Percentiles rank a stretch among this genome's conserved stretches.
Evolutionary conservation across 345 rosid species (phyloP).

Genomic region (Gossypium mustelinum): DNA sequence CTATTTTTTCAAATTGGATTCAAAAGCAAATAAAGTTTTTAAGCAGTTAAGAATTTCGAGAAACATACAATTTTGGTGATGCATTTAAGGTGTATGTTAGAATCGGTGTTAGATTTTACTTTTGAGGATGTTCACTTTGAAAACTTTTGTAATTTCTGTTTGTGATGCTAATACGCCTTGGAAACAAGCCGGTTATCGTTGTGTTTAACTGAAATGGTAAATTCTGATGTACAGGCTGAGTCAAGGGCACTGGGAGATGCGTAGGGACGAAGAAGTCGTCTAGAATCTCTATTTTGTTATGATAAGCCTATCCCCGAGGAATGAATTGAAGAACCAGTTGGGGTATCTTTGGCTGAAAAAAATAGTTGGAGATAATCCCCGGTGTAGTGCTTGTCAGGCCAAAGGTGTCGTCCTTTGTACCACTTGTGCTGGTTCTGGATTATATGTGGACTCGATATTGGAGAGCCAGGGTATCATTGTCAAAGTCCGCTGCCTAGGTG

Average conservation of each 20-base stretch:
- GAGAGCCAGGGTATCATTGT: constrained; percentile 99
- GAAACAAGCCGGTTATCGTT: neutral
- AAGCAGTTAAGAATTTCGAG: neutral
- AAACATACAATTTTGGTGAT: neutral
- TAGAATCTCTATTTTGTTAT: constrained; percentile 72
- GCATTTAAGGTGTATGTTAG: neutral
- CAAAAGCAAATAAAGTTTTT: neutral
- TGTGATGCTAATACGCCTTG: neutral
- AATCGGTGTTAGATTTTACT: neutral
- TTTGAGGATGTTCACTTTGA: too few species aligned
- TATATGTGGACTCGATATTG: constrained; percentile 79
- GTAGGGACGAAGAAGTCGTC: constrained; percentile 48
- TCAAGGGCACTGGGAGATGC: constrained; percentile 42
- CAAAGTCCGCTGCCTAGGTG: constrained; percentile 93
- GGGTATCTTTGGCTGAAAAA: constrained; percentile 63
- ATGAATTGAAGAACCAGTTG: constrained; percentile 73
- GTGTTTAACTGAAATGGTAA: neutral
- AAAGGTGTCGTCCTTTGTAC: constrained; percentile 89
- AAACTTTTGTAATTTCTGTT: neutral
- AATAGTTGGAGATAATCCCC: constrained; percentile 59
- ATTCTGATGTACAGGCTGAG: constrained; percentile 40
- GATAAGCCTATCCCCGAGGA: constrained; percentile 83
- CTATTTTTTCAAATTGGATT: neutral
- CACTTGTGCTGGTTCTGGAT: constrained; percentile 81
- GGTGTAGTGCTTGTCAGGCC: constrained; percentile 63